Base-by-base conservation (phyloP, 2,329 filamentous ascomycete species). In the Aspergillus latus region DNA sequence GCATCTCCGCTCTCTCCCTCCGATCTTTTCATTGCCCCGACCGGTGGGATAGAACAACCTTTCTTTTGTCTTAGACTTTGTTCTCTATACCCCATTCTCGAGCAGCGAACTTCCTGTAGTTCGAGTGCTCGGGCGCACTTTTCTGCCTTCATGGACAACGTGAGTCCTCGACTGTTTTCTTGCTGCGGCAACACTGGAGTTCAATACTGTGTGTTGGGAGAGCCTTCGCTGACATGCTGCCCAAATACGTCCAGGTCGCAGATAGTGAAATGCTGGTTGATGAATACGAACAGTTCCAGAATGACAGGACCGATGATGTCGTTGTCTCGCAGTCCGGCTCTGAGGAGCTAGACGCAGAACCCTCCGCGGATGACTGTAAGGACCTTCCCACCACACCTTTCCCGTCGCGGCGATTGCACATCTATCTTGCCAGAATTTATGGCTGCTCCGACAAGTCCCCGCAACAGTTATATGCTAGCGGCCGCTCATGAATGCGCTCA, bases 231-330 rank as follows among this genome's bases (percentile, higher is more conserved):
- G 48, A 62, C 51, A 46, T 45, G 44, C 61, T 63, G 21, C n/a
- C 70, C 53, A 57, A 60, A 4, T 42, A 52, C 58, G 55, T 64
- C 45, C 70, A 85, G 83, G 76, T 84, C 67, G 65, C 72, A 62
- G 82, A 81, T 64, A 83, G 78, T 74, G 84, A 86, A 66, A 85
- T 86, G 82, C 77, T 86, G 71, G 78, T 86, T 65, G 83, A 86
- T 66, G 75, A 77, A 59, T 77, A 78, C 62, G 78, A 79, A 53
- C 76, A 82, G 61, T 84, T 84, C 68, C 83, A 80, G 69, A 82
- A 86, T 74, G 83, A 86, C 68, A 83, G 84, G 71, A 79, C 80
- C 58, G 76, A 84, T 68, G 83, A 85, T 59, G 82, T 84, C 69
- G 83, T 85, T 69, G 84, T 86, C 65, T 82, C 82, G 44, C 81